phyloP scores from a whole-genome alignment of 768 basidiomycete genomes.

The Boletellus emodensis region DNA sequence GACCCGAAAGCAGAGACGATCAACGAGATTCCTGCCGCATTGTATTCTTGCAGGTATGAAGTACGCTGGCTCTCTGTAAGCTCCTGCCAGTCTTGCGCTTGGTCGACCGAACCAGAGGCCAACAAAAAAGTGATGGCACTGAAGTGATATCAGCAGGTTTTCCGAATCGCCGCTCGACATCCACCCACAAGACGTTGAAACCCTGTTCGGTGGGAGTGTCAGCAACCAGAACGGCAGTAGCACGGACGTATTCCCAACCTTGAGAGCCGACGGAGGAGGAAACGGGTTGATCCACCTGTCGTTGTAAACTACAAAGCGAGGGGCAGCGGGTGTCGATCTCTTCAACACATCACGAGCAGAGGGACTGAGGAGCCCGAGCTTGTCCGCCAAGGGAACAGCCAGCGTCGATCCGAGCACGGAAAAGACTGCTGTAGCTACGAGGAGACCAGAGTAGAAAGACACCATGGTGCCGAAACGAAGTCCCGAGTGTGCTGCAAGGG shows the following conservation, averaged over 20 bases:
- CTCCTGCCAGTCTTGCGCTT: conserved; percentile 44
- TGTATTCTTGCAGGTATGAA: conserved; percentile 44
- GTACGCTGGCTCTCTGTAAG: conserved; percentile 38
- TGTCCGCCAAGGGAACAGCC: conserved; percentile 20
- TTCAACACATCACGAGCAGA: conserved; percentile 22
- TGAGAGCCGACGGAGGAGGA: conserved; percentile 43
- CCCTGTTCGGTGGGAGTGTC: conserved; percentile 20
- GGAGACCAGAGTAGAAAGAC: conserved; percentile 7
- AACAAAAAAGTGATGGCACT: conserved; percentile 43
- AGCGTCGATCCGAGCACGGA: conserved; percentile 10
- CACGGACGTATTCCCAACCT: conserved; percentile 26
- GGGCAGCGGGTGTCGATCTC: conserved; percentile 36
- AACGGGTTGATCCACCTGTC: conserved; percentile 41
- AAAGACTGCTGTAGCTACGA: conserved; percentile 2
- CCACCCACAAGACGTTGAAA: conserved; percentile 34
- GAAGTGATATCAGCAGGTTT: background rate
- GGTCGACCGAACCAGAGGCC: conserved; percentile 39
- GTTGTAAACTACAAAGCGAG: conserved; percentile 45
- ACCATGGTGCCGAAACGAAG: conserved; percentile 12
- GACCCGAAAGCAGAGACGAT: conserved; percentile 56
- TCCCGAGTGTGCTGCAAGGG: background rate
- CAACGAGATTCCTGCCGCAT: conserved; percentile 52
- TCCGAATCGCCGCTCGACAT: background rate
- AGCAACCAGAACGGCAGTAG: background rate
- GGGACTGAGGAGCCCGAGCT: conserved; percentile 17